Percentiles rank a stretch among this genome's conserved stretches.
These are phyloP conservation scores for Arachnomyces sp. DNA, from an alignment of 2,329 filamentous ascomycete genomes.

Conservation along the genomic window DNA sequence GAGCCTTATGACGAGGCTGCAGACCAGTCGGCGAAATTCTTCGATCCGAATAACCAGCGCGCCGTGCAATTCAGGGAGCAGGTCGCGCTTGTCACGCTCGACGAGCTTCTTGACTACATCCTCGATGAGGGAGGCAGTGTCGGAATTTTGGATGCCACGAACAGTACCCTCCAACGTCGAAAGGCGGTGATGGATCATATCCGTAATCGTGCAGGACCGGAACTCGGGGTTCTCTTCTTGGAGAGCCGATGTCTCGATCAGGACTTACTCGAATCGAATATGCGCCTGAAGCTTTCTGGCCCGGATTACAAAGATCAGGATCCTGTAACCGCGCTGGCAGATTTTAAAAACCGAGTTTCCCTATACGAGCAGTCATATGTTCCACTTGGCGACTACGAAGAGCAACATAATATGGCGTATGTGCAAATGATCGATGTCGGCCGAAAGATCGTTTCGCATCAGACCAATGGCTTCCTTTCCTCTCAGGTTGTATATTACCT, in stretches of 20 bases:
- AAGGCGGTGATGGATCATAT: conserved; percentile 78
- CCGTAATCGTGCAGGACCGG: conserved; percentile 70
- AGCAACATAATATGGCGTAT: conserved; percentile 83
- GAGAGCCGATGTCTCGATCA: conserved; percentile 88
- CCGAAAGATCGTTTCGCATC: conserved; percentile 83
- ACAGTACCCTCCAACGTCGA: conserved; percentile 82
- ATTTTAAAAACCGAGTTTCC: conserved; percentile 87
- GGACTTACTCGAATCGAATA: conserved; percentile 83
- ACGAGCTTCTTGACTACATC: conserved; percentile 87
- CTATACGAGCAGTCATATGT: conserved; percentile 94
- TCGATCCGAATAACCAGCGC: conserved; percentile 78
- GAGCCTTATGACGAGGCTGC: conserved; percentile 27
- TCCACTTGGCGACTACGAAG: conserved; percentile 83
- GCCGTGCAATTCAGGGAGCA: conserved; percentile 82
- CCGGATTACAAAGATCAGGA: conserved; percentile 96
- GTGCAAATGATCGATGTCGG: conserved; percentile 98
- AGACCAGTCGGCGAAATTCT: conserved; percentile 89
- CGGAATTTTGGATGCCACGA: conserved; percentile 93
- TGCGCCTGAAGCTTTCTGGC: conserved; percentile 91
- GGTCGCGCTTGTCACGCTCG: conserved; percentile 82
- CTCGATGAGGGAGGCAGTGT: conserved; percentile 75
- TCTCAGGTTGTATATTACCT: conserved; percentile 90
- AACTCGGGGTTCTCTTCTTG: conserved; percentile 85
- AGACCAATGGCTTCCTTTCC: conserved; percentile 84
- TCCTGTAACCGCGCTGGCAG: conserved; percentile 70